phyloP scores from a whole-genome alignment of 352 stramenopile species.

The Aphanomyces euteiches region DNA sequence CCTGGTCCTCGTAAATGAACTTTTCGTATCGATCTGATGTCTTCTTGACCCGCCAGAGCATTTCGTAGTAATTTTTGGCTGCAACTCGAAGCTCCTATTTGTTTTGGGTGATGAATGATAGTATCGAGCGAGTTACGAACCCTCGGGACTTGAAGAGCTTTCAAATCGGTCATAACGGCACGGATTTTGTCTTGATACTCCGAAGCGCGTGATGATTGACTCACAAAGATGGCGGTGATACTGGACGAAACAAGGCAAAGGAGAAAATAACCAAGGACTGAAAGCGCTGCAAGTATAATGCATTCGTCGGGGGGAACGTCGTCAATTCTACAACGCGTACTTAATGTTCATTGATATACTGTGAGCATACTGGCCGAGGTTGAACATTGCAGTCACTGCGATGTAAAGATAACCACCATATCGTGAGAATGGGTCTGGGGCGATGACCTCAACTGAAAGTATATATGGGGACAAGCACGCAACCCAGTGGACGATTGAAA shows the following conservation, averaged over 20 bases:
- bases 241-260: conserved; percentile 51
- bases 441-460: conserved; percentile 34
- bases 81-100: conserved; percentile 46
- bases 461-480: conserved; percentile 38
- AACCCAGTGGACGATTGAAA: conserved; percentile 61
- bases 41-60: conserved; percentile 63
- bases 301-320: conserved; percentile 34
- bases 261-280: conserved; percentile 48
- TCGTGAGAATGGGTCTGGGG: conserved; percentile 38
- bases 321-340: background rate
- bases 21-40: conserved; percentile 63
- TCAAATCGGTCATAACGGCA: conserved; percentile 62
- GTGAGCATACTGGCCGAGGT: conserved; percentile 25
- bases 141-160: conserved; percentile 49
- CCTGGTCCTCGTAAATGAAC: conserved; percentile 65
- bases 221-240: conserved; percentile 48
- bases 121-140: background rate
- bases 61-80: conserved; percentile 59
- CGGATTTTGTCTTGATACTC: conserved; percentile 62
- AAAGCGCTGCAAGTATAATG: conserved; percentile 43
- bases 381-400: conserved; percentile 45
- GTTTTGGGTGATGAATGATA: no score
- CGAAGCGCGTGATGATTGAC: conserved; percentile 44
- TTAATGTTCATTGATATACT: background rate
- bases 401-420: conserved; percentile 53